These are phyloP conservation scores for Persicaria maculosa DNA, from an alignment of 148 eudicot species.

Conservation along the genomic window DNA sequence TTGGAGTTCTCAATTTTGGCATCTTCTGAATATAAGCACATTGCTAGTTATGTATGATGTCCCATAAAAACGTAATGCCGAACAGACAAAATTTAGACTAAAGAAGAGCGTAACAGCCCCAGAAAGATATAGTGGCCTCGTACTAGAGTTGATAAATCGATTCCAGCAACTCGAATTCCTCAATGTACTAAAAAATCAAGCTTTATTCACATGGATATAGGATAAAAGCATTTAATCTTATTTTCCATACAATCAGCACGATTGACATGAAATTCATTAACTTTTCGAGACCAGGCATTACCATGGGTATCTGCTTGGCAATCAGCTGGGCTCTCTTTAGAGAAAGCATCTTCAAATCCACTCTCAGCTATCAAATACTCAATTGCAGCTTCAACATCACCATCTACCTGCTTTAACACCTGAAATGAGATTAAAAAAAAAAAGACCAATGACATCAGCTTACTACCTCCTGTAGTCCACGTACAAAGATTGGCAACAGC, in stretches of 20 bases:
- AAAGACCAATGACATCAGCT: neutral
- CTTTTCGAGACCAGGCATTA: constrained; percentile 22
- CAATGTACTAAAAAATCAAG: neutral
- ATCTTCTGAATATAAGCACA: constrained; percentile 22
- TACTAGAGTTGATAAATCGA: neutral
- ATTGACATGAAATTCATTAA: constrained; percentile 28
- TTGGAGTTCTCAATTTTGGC: constrained; percentile 21
- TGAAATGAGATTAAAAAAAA: constrained; percentile 17
- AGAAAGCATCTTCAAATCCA: constrained; percentile 30
- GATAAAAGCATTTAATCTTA: neutral
- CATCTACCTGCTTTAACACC: constrained; percentile 60
- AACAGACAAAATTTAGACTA: neutral
- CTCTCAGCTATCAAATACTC: constrained; percentile 65
- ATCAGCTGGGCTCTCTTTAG: constrained; percentile 26
- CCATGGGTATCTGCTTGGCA: constrained; percentile 30
- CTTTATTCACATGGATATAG: neutral
- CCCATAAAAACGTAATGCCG: neutral
- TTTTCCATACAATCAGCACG: constrained; percentile 68
- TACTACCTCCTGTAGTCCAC: neutral
- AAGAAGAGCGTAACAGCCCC: neutral
- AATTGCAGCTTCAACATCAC: constrained; percentile 72
- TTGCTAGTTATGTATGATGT: neutral
- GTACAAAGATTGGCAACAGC: neutral
- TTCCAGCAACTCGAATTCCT: neutral
- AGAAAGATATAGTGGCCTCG: neutral